Percentiles rank a stretch among this genome's conserved stretches.
Evolutionary conservation across 495 filamentous ascomycete genomes (phyloP).

Genomic region (Aspergillus sparsus): DNA sequence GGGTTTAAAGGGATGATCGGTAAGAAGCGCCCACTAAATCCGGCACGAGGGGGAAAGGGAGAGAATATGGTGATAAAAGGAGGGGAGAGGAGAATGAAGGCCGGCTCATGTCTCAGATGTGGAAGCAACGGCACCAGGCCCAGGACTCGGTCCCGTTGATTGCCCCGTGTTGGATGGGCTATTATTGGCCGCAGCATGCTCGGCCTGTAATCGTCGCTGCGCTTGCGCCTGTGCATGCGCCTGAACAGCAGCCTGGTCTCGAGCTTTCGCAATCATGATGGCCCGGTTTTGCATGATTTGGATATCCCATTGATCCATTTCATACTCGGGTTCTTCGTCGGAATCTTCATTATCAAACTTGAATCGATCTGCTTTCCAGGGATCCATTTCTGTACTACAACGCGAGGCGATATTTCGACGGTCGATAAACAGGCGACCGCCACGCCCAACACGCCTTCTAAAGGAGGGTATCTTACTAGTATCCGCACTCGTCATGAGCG

Average conservation of each 20-base stretch:
- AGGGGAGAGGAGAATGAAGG: conserved; percentile 26
- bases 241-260: conserved; percentile 53
- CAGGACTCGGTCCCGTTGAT: conserved; percentile 39
- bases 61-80: conserved; percentile 22
- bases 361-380: conserved; percentile 67
- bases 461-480: conserved; percentile 57
- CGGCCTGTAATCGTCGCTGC: conserved; percentile 43
- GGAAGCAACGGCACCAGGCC: conserved; percentile 33
- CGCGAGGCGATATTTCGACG: conserved; percentile 56
- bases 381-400: conserved; percentile 53
- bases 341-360: conserved; percentile 72
- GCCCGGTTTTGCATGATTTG: conserved; percentile 71
- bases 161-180: conserved; percentile 29
- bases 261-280: conserved; percentile 58
- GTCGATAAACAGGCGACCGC: conserved; percentile 80
- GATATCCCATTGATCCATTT: conserved; percentile 69
- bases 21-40: conserved; percentile 47
- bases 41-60: conserved; percentile 26
- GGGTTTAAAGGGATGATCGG: conserved; percentile 25
- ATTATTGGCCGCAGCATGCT: conserved; percentile 40
- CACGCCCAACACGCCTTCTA: conserved; percentile 70
- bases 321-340: conserved; percentile 73
- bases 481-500: conserved; percentile 51
- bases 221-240: conserved; percentile 44
- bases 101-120: conserved; percentile 40